Evolutionary conservation across 2,329 filamentous ascomycete species (phyloP), one percentile per base, ranked within the genome.

Genomic region (Didymella lethalis): DNA sequence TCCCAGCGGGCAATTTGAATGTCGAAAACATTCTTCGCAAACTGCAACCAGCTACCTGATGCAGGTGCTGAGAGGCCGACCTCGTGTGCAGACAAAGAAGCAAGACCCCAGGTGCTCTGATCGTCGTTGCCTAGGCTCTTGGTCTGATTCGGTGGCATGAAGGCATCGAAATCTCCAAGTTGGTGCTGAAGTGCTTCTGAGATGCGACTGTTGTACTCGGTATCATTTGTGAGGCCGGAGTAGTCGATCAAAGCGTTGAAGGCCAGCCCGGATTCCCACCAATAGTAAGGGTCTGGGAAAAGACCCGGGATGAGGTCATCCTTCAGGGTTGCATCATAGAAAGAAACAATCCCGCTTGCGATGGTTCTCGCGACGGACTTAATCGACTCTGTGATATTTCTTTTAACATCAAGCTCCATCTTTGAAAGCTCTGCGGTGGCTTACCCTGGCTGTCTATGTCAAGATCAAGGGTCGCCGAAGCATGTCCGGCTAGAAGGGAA

Each of bases 1-100:
- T 93, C 86, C 90, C 91, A 94, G 38, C 91, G 85, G 25, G 70
- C 71, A 4, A 80, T 82, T 71, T 92, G 88, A 16, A 83, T 82
- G 70, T 92, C 87, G 82, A 91, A 94, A n/a, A 91, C 86, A 60
- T 89, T 90, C 64, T 83, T 81, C 4, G 86, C 85, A 18, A 93
- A 80, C 20, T 87, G 80, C 16, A 89, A 77, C 88, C 88, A 92
- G 34, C 59, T 44, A 8, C 51, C 48, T 31, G 59, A 48, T 25
- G 65, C 62, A 8, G 64, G 63, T 7, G 86, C 83, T 64, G 88
- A 83, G 53, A 88, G 87, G 70, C 86, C 86, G 53, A 84, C 80
- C 75, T 92, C 89, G 2, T 88, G 86, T 0, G 89, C 89, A 1
- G 86, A 80, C 69, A 92, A 81, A 48, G 87, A 84, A 11, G 86